Evolutionary conservation across 306 rosid genomes (phyloP).

Genomic region (Abrus pulchellus): DNA sequence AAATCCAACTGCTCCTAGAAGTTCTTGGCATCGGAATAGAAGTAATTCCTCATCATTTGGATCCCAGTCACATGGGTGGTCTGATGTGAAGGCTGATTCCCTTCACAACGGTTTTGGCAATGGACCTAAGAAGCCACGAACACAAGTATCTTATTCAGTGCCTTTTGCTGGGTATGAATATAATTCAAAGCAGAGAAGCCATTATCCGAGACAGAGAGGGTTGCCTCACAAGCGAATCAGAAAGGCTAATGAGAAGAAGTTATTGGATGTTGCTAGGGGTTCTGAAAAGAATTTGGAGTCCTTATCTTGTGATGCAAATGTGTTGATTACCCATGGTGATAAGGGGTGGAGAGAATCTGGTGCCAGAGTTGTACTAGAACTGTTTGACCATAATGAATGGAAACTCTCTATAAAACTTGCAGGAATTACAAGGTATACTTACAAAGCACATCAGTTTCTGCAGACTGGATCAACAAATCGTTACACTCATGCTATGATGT

Average conservation of each 20-base stretch:
- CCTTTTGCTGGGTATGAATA: slow-evolving; percentile 66
- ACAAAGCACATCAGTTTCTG: slow-evolving; percentile 89
- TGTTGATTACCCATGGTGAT: slow-evolving; percentile 68
- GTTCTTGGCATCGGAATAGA: slow-evolving; percentile 71
- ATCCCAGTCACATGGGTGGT: slow-evolving; percentile 65
- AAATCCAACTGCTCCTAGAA: slow-evolving; percentile 83
- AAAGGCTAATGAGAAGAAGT: slow-evolving; percentile 73
- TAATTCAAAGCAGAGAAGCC: slow-evolving; percentile 58
- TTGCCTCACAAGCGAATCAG: slow-evolving; percentile 72
- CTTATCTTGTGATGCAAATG: slow-evolving; percentile 70
- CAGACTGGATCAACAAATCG: slow-evolving; percentile 93
- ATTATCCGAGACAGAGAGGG: slow-evolving; percentile 55
- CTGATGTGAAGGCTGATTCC: slow-evolving; percentile 66
- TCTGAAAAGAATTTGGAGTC: slow-evolving; percentile 67
- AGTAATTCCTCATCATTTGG: slow-evolving; percentile 63
- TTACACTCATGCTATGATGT: slow-evolving; percentile 91
- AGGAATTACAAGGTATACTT: slow-evolving; percentile 68
- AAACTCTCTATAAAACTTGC: slow-evolving; percentile 76
- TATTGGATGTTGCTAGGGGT: slow-evolving; percentile 56
- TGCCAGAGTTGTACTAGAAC: slow-evolving; percentile 70
- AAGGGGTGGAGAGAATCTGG: slow-evolving; percentile 90
- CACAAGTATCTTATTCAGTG: slow-evolving; percentile 73
- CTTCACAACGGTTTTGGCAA: slow-evolving; percentile 69
- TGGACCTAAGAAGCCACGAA: slow-evolving; percentile 86
- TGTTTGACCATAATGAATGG: slow-evolving; percentile 81